These are phyloP conservation scores for Metroxylon sagu DNA, from an alignment of 176 grass and related monocot species.

Conservation along the genomic window DNA sequence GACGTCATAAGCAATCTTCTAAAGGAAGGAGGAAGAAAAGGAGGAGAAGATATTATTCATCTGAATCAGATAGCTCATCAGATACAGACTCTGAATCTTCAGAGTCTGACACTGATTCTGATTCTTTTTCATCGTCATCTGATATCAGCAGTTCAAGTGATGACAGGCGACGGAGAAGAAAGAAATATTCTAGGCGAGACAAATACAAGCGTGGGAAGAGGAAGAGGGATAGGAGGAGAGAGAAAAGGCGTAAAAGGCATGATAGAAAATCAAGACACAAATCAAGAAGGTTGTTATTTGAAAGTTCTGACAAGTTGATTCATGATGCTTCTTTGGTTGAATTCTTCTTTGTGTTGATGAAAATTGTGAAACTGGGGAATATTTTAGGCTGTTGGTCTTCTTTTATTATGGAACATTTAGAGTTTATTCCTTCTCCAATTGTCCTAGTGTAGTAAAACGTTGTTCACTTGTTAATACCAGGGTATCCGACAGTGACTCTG, in stretches of 20 bases:
- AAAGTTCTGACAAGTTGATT: too few species aligned
- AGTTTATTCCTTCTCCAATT: too few species aligned
- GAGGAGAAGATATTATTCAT: conserved; percentile 60
- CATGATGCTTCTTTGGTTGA: too few species aligned
- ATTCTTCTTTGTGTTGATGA: too few species aligned
- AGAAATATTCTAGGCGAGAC: conserved; percentile 52
- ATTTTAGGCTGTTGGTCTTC: too few species aligned
- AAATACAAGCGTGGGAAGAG: conserved; percentile 68
- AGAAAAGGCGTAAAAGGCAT: conserved; percentile 63
- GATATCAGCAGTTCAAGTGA: conserved; percentile 90
- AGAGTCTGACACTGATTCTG: conserved; percentile 72
- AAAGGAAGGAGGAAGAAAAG: conserved; percentile 75
- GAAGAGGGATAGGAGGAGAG: conserved; percentile 58
- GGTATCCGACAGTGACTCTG: conserved; percentile 32
- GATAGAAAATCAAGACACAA: conserved; percentile 77
- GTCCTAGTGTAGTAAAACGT: not conserved
- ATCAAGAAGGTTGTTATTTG: conserved; percentile 41
- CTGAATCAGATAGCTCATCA: conserved; percentile 77
- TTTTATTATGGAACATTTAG: too few species aligned
- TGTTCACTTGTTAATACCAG: conserved; percentile 32
- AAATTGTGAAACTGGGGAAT: too few species aligned
- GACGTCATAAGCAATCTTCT: conserved; percentile 54
- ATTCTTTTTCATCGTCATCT: conserved; percentile 61
- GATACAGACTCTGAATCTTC: conserved; percentile 55
- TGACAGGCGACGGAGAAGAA: conserved; percentile 55